A percentile compares a stretch with the other conserved stretches of the same genome.
phyloP scores from a whole-genome alignment of 1,284 basidiomycete genomes.

The Neolentinus lepideus region DNA sequence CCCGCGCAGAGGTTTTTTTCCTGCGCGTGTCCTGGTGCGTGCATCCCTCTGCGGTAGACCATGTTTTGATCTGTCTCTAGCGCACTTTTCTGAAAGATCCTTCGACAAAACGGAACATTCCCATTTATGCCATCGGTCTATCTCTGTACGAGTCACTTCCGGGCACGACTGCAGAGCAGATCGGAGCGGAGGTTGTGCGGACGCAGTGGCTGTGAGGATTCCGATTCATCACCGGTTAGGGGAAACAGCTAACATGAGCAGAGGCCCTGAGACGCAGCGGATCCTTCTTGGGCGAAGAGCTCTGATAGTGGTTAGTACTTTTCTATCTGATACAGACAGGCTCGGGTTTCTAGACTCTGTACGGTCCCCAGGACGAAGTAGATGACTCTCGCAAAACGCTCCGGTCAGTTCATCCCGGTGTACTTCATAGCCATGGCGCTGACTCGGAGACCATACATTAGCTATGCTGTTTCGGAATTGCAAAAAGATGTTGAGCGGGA shows the following conservation, averaged over 20 bases:
- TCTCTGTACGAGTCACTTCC: conserved; percentile 87
- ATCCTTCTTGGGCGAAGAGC: conserved; percentile 74
- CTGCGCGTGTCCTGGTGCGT: conserved; percentile 81
- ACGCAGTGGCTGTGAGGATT: conserved; percentile 85
- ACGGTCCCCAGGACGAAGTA: conserved; percentile 70
- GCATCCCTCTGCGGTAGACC: conserved; percentile 1
- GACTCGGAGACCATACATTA: conserved; percentile 21
- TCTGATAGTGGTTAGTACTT: conserved; percentile 70
- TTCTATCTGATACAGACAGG: conserved; percentile 9
- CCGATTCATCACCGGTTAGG: not conserved
- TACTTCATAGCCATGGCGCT: conserved; percentile 6
- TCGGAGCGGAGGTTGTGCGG: conserved; percentile 80
- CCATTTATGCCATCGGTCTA: conserved; percentile 89
- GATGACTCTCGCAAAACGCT: conserved; percentile 92
- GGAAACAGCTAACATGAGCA: conserved; percentile 17
- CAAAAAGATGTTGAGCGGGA: conserved; percentile 81
- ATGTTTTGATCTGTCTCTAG: conserved; percentile 25
- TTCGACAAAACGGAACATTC: conserved; percentile 71
- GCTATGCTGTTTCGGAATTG: conserved; percentile 85
- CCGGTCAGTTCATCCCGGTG: conserved; percentile 40
- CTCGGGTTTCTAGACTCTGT: not conserved
- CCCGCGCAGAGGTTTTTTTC: conserved; percentile 78
- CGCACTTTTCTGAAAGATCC: conserved; percentile 82
- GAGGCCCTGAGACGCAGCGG: conserved; percentile 57
- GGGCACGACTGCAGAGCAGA: conserved; percentile 66